Evolutionary conservation across 2,329 filamentous ascomycete genomes (phyloP).

Genomic region (Claviceps sp.): DNA sequence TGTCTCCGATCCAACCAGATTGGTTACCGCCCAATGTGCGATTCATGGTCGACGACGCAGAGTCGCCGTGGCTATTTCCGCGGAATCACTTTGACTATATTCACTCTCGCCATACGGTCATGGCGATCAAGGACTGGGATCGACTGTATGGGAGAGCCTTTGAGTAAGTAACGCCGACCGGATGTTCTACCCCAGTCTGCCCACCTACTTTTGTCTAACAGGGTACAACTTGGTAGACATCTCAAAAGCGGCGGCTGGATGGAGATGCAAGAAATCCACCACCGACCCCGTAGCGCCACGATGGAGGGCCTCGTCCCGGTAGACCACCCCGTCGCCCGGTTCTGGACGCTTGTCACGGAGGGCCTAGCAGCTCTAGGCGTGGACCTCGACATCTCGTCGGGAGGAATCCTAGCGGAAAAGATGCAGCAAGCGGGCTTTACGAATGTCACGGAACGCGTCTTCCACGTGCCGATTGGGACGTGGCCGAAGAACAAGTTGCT

Average conservation of each 20-base stretch:
- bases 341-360: slow-evolving; percentile 31
- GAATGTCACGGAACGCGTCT: slow-evolving; percentile 35
- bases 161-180: too few relatives aligned
- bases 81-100: slow-evolving; percentile 45
- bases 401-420: slow-evolving; percentile 26
- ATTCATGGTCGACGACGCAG: slow-evolving; percentile 44
- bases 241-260: slow-evolving; percentile 41
- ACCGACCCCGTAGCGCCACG: slow-evolving; percentile 31
- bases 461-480: slow-evolving; percentile 39
- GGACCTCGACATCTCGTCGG: slow-evolving; percentile 30
- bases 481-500: slow-evolving; percentile 39
- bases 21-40: slow-evolving; percentile 42
- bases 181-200: too few relatives aligned
- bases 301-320: slow-evolving; percentile 22
- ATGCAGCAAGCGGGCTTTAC: slow-evolving; percentile 38
- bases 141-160: slow-evolving; percentile 31
- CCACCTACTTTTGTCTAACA: too few relatives aligned
- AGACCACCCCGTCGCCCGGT: slow-evolving; percentile 29
- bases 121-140: slow-evolving; percentile 43
- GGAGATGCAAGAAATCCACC: slow-evolving; percentile 41
- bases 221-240: slow-evolving; percentile 26
- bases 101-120: slow-evolving; percentile 42
- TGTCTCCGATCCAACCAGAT: slow-evolving; percentile 35
- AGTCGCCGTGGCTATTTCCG: slow-evolving; percentile 41
- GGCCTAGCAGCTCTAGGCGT: slow-evolving; percentile 31